phyloP scores from a whole-genome alignment of 2,329 filamentous ascomycete genomes.

The Knoxdaviesia capensis region DNA sequence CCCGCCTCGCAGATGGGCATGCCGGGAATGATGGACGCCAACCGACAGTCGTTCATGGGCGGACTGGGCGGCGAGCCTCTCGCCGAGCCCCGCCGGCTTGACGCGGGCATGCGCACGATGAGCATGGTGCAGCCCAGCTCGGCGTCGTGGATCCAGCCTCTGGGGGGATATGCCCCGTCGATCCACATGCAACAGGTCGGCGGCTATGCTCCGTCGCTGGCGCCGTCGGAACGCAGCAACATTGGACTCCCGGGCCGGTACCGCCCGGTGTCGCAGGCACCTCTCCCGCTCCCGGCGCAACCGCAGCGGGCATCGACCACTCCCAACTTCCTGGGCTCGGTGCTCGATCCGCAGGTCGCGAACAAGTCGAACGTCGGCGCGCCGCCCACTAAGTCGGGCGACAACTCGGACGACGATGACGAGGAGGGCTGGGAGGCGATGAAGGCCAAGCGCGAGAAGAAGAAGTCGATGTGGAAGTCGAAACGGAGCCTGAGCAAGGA shows the following conservation, averaged over 20 bases:
- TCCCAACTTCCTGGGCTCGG: conserved; percentile 5
- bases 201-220: conserved; percentile 76
- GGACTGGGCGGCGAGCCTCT: conserved; percentile 17
- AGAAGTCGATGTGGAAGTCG: conserved; percentile 41
- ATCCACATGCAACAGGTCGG: conserved; percentile 26
- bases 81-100: conserved; percentile 21
- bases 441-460: conserved; percentile 49
- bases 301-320: conserved; percentile 8
- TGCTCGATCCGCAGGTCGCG: too few relatives aligned
- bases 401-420: conserved; percentile 37
- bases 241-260: conserved; percentile 79
- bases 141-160: conserved; percentile 30
- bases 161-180: conserved; percentile 25
- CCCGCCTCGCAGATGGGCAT: conserved; percentile 3
- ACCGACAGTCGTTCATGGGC: conserved; percentile 25
- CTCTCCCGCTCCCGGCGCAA: conserved; percentile 14
- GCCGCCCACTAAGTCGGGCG: conserved; percentile 18
- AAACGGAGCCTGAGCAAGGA: conserved; percentile 34
- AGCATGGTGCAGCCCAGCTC: conserved; percentile 62
- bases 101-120: conserved; percentile 45
- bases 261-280: conserved; percentile 56
- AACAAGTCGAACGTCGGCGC: conserved; percentile 9
- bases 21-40: conserved; percentile 19
- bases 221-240: conserved; percentile 89
- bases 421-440: conserved; percentile 52